These are phyloP conservation scores for Aspergillus aculeatinus DNA, from an alignment of 2,329 filamentous ascomycete species.

Conservation along the genomic window DNA sequence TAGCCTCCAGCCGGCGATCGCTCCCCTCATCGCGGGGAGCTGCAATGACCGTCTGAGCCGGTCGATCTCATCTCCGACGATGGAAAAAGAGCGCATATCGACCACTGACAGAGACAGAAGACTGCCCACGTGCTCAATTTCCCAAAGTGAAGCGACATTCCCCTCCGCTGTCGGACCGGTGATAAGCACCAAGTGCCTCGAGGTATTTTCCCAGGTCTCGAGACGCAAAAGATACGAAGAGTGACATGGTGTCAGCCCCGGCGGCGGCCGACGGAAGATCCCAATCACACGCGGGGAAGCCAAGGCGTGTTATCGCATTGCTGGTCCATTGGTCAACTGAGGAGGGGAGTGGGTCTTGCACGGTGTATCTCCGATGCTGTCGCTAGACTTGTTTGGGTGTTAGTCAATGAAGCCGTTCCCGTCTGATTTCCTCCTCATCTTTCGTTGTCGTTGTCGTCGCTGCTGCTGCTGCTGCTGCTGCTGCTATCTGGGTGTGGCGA, in stretches of 20 bases:
- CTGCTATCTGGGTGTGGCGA: no score
- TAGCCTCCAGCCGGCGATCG: neutral
- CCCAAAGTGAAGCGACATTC: neutral
- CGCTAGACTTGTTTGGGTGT: neutral
- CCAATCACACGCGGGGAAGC: neutral
- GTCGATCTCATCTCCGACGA: neutral
- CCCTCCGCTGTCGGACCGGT: neutral
- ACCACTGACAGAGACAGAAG: neutral
- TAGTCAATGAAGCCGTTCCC: no score
- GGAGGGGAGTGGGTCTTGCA: neutral
- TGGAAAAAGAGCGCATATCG: neutral
- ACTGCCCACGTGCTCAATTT: slow-evolving; percentile 2
- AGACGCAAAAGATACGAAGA: neutral
- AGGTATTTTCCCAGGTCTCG: neutral
- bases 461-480: no score
- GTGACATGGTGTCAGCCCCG: neutral
- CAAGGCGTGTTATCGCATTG: neutral
- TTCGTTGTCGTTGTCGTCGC: no score
- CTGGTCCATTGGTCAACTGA: neutral
- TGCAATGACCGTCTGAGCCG: neutral
- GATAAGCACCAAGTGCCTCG: neutral
- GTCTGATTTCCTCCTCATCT: no score
- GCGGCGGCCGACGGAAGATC: neutral
- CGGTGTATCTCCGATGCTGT: neutral
- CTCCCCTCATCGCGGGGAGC: neutral